Evolutionary conservation across 768 basidiomycete genomes (phyloP).

Genomic region (Udeniomyces megalosporus): DNA sequence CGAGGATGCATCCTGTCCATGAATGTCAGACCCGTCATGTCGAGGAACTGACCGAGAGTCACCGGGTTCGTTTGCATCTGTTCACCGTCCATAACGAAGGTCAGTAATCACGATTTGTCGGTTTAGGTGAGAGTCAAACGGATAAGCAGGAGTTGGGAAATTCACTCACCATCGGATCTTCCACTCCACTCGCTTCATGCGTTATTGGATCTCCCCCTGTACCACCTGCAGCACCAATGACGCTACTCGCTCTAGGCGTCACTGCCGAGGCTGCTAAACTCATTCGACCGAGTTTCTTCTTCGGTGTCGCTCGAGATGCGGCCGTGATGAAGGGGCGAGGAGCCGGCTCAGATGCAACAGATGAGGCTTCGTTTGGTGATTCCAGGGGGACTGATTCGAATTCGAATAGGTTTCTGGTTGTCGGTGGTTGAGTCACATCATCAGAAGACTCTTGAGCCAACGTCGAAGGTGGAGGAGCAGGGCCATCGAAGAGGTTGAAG

Average conservation of each 20-base stretch:
- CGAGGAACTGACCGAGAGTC: constrained; percentile 26
- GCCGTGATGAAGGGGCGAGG: not conserved
- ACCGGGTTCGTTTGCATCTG: constrained; percentile 16
- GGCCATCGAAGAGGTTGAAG: too few species aligned
- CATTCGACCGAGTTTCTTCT: constrained; percentile 10
- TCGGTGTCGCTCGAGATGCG: constrained; percentile 4
- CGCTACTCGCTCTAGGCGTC: not conserved
- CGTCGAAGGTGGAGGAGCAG: too few species aligned
- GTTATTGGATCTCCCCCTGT: too few species aligned
- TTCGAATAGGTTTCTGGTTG: not conserved
- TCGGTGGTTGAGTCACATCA: not conserved
- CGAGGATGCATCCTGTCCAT: constrained; percentile 25
- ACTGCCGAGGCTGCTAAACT: not conserved
- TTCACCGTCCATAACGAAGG: too few species aligned
- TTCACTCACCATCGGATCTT: too few species aligned
- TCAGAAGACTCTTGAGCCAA: too few species aligned
- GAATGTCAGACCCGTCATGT: constrained; percentile 30
- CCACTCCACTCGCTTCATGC: too few species aligned
- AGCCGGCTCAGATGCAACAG: not conserved
- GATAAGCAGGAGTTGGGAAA: not conserved
- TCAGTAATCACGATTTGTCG: not conserved
- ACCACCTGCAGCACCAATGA: not conserved
- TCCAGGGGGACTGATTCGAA: not conserved
- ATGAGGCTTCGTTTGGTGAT: not conserved
- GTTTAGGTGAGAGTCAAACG: too few species aligned